phyloP scores from a whole-genome alignment of 495 filamentous ascomycete species.

The Aspergillus taichungensis region DNA sequence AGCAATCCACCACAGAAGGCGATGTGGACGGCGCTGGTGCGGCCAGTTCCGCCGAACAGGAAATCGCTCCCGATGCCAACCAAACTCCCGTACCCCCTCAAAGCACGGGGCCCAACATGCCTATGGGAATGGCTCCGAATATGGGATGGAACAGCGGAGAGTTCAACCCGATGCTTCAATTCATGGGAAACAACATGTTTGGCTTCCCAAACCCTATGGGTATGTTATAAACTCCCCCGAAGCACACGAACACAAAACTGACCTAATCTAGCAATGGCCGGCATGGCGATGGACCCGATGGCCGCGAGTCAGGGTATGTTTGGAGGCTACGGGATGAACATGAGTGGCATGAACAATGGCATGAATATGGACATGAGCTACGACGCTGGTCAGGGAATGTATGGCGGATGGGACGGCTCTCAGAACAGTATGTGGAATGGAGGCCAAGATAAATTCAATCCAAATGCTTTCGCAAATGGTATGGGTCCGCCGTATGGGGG shows the following conservation, averaged over 20 bases:
- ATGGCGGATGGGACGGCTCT: conserved; percentile 56
- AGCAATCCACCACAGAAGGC: conserved; percentile 4
- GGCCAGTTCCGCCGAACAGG: conserved; percentile 17
- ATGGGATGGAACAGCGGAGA: conserved; percentile 59
- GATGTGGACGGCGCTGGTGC: neutral
- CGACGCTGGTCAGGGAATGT: conserved; percentile 53
- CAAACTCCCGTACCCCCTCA: conserved; percentile 15
- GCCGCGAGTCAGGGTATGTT: conserved; percentile 79
- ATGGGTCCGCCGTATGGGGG: conserved; percentile 78
- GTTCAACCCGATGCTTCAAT: conserved; percentile 65
- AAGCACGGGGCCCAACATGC: conserved; percentile 20
- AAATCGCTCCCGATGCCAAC: conserved; percentile 7
- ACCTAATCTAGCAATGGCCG: conserved; percentile 54
- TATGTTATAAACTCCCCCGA: conserved; percentile 35
- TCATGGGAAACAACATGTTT: conserved; percentile 68
- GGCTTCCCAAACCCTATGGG: conserved; percentile 68
- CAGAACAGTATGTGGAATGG: conserved; percentile 65
- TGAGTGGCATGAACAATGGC: conserved; percentile 85
- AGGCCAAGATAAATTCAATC: conserved; percentile 58
- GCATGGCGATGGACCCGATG: conserved; percentile 85
- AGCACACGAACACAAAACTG: neutral
- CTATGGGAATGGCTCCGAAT: conserved; percentile 43
- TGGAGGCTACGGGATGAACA: conserved; percentile 83
- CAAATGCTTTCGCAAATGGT: conserved; percentile 66
- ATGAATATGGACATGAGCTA: conserved; percentile 78